Evolutionary conservation across 2,329 filamentous ascomycete genomes (phyloP).

Genomic region (Pseudogymnoascus sp.): DNA sequence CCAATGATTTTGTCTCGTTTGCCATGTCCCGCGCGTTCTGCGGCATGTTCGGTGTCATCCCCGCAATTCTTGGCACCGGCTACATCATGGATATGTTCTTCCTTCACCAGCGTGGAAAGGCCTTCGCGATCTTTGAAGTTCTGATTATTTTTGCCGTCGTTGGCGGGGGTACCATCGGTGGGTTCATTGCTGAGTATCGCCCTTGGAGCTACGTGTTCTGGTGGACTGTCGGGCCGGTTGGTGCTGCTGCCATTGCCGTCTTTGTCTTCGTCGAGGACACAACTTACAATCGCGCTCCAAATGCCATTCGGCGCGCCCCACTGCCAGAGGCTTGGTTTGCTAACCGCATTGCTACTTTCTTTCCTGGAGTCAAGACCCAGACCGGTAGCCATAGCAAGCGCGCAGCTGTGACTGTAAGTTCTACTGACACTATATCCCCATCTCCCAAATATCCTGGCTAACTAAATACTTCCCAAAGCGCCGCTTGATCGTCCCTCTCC

Average conservation of each 20-base stretch:
- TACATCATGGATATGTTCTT: slow-evolving; percentile 37
- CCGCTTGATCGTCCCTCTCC: slow-evolving; percentile 15
- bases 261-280: slow-evolving; percentile 34
- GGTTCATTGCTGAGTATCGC: slow-evolving; percentile 30
- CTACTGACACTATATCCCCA: rapidly evolving
- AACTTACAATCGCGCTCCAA: slow-evolving; percentile 24
- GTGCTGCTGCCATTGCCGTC: slow-evolving; percentile 27
- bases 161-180: slow-evolving; percentile 31
- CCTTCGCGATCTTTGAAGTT: slow-evolving; percentile 31
- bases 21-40: slow-evolving; percentile 32
- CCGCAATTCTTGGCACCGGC: slow-evolving; percentile 31
- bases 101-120: slow-evolving; percentile 33
- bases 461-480: slow-evolving; percentile 14
- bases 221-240: slow-evolving; percentile 34
- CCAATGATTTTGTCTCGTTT: slow-evolving; percentile 29
- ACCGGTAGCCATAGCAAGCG: background rate
- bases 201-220: slow-evolving; percentile 34
- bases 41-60: slow-evolving; percentile 33
- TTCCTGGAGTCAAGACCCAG: slow-evolving; percentile 19
- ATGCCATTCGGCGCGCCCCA: slow-evolving; percentile 16
- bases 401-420: background rate
- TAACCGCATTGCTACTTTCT: slow-evolving; percentile 26
- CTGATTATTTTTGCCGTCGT: slow-evolving; percentile 30
- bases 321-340: slow-evolving; percentile 17
- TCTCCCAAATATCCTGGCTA: background rate